phyloP scores from a whole-genome alignment of 371 early-diverging fungal genomes.

The Mucor piriformis region DNA sequence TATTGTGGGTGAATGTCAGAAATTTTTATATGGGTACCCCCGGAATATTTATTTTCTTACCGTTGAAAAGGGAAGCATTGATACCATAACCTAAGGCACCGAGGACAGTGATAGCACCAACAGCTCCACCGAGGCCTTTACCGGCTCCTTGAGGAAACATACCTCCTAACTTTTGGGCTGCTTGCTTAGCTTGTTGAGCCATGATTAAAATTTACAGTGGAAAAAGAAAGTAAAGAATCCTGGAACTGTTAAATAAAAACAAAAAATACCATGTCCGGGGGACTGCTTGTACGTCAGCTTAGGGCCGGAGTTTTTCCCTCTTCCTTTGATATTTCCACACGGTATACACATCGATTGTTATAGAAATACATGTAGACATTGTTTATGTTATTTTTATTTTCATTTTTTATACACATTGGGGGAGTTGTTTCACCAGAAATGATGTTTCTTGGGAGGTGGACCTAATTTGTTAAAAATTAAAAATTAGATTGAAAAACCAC shows the following conservation, averaged over 20 bases:
- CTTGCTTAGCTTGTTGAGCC: slow-evolving; percentile 67
- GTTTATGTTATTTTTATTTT: not conserved
- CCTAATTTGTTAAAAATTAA: not conserved
- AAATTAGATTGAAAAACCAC: too few species aligned
- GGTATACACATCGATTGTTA: too few species aligned
- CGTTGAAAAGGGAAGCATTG: slow-evolving; percentile 84
- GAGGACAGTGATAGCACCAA: slow-evolving; percentile 69
- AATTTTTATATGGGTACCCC: not conserved
- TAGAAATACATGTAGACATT: too few species aligned
- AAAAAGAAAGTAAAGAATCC: not conserved
- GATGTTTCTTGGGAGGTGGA: slow-evolving; percentile 1
- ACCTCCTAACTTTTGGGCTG: slow-evolving; percentile 64
- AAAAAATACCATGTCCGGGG: too few species aligned
- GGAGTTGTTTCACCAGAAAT: not conserved
- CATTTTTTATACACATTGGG: not conserved
- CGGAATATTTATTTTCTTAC: slow-evolving; percentile 35
- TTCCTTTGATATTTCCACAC: too few species aligned
- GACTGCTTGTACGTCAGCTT: too few species aligned
- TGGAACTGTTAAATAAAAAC: too few species aligned
- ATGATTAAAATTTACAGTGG: slow-evolving; percentile 22
- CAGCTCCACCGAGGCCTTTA: slow-evolving; percentile 66
- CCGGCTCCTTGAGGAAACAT: slow-evolving; percentile 68
- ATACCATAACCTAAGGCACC: slow-evolving; percentile 73
- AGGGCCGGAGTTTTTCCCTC: too few species aligned
- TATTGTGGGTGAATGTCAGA: slow-evolving; percentile 26